These are phyloP conservation scores for Monosporascus sp. DNA, from an alignment of 2,329 filamentous ascomycete genomes.

Conservation along the genomic window DNA sequence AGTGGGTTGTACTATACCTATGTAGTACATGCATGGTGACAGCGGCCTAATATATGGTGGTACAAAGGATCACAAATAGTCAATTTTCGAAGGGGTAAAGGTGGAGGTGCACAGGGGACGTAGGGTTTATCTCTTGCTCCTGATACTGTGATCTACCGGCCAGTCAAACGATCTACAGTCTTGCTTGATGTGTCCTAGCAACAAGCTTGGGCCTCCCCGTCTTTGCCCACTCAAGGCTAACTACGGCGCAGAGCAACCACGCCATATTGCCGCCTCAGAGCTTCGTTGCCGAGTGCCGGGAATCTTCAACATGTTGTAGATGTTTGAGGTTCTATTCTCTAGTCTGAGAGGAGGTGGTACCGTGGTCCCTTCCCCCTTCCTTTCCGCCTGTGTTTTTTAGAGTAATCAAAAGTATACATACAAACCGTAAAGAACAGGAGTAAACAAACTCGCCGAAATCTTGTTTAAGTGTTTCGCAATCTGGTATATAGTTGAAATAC, in stretches of 20 bases:
- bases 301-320: no score
- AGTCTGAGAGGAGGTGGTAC: background rate
- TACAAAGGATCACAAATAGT: no score
- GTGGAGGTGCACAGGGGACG: no score
- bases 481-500: constrained; percentile 10
- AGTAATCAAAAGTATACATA: background rate
- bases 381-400: no score
- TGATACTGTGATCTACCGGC: background rate
- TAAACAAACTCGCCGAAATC: constrained; percentile 4
- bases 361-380: background rate
- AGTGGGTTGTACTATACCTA: no score
- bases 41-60: no score
- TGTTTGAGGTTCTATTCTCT: no score
- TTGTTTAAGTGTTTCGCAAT: constrained; percentile 15
- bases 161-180: background rate
- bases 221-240: background rate
- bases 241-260: background rate
- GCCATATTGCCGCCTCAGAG: background rate
- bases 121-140: no score
- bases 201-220: background rate
- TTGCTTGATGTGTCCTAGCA: background rate
- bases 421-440: constrained; percentile 6
- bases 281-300: no score
- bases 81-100: no score
- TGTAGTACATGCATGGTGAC: no score